Percentiles rank a stretch among this genome's conserved stretches.
These are phyloP conservation scores for Candida oleophila DNA, from an alignment of 805 yeast genomes.

Conservation along the genomic window DNA sequence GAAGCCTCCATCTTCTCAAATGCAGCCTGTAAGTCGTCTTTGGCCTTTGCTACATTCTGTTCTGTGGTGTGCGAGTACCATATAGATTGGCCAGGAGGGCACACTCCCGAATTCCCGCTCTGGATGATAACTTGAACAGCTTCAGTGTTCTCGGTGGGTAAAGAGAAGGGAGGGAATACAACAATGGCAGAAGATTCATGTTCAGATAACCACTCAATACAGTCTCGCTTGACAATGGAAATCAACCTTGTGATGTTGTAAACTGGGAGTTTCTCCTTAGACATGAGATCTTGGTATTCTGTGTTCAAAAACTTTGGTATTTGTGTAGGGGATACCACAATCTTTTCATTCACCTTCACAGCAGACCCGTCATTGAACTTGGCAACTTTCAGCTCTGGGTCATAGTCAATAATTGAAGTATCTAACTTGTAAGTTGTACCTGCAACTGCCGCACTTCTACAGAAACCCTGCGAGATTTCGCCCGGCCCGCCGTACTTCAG, in stretches of 20 bases:
- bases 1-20: conserved; percentile 75
- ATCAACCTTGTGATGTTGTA: conserved; percentile 71
- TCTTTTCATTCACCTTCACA: conserved; percentile 74
- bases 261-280: conserved; percentile 37
- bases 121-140: conserved; percentile 87
- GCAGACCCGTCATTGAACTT: conserved; percentile 71
- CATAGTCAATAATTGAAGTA: conserved; percentile 63
- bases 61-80: conserved; percentile 89
- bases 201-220: conserved; percentile 89
- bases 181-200: conserved; percentile 84
- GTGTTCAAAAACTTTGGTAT: conserved; percentile 40
- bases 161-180: conserved; percentile 85
- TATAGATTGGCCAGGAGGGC: conserved; percentile 81
- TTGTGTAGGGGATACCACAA: conserved; percentile 74
- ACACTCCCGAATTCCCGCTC: conserved; percentile 84
- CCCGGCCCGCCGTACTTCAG: conserved; percentile 96
- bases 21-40: conserved; percentile 78
- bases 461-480: conserved; percentile 93
- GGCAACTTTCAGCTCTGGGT: conserved; percentile 66
- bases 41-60: conserved; percentile 61
- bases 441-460: conserved; percentile 97
- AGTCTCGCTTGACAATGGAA: conserved; percentile 80
- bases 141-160: conserved; percentile 59
- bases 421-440: conserved; percentile 90
- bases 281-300: conserved; percentile 39